Conservation (phyloP, 2,329 filamentous ascomycete genomes). For the Myotisia sp. region DNA sequence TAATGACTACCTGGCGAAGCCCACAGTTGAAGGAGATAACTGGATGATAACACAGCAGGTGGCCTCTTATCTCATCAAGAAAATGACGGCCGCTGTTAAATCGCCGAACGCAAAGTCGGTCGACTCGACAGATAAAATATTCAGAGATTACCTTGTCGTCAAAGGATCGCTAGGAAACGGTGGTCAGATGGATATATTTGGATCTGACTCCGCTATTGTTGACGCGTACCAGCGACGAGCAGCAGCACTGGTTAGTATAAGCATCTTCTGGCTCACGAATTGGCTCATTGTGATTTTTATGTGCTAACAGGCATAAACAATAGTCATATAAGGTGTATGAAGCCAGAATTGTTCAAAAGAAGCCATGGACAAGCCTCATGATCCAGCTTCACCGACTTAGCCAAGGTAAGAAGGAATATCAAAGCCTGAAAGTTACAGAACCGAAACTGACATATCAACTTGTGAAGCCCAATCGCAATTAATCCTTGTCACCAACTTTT, state of each 20-base stretch:
- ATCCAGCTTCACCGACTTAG: constrained; percentile 17
- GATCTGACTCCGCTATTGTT: constrained; percentile 28
- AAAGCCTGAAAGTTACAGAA: background rate
- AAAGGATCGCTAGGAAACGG: constrained; percentile 12
- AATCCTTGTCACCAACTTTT: constrained; percentile 35
- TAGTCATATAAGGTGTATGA: constrained; percentile 23
- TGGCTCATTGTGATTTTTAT: too few relatives aligned
- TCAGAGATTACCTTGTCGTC: constrained; percentile 20
- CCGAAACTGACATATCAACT: background rate
- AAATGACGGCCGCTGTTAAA: constrained; percentile 29
- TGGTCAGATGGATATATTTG: constrained; percentile 18
- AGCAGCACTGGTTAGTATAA: constrained; percentile 23
- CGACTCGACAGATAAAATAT: constrained; percentile 7
- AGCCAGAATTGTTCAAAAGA: constrained; percentile 30
- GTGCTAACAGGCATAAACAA: too few relatives aligned
- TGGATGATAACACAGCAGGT: constrained; percentile 45
- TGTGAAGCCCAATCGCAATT: constrained; percentile 31
- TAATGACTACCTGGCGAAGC: constrained; percentile 38
- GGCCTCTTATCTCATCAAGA: constrained; percentile 38
- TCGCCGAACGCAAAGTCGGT: background rate
- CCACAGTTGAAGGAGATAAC: constrained; percentile 43
- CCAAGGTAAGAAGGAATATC: constrained; percentile 11
- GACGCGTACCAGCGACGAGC: constrained; percentile 33
- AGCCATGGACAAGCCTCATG: constrained; percentile 32
- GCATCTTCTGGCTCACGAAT: too few relatives aligned